These are phyloP conservation scores for Paradendryphiella salina DNA, from an alignment of 2,329 filamentous ascomycete genomes.

Conservation along the genomic window DNA sequence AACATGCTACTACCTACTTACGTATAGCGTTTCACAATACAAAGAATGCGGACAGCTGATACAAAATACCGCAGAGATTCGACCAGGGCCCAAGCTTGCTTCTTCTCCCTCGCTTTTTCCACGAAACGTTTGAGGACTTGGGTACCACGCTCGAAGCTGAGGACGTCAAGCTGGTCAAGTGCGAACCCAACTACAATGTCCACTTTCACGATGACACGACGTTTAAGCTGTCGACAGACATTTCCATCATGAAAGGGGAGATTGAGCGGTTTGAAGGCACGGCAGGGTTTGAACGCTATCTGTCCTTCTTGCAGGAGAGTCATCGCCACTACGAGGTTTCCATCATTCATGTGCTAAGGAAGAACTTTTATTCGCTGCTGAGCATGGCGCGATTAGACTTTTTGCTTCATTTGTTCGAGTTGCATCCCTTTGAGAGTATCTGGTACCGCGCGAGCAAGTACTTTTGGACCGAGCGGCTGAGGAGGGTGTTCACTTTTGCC, in stretches of 20 bases:
- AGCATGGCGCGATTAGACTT: slow-evolving; percentile 64
- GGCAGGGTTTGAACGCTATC: slow-evolving; percentile 70
- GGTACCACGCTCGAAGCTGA: slow-evolving; percentile 67
- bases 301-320: slow-evolving; percentile 67
- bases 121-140: slow-evolving; percentile 69
- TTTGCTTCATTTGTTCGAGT: slow-evolving; percentile 58
- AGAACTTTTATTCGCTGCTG: slow-evolving; percentile 66
- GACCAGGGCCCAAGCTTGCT: slow-evolving; percentile 77
- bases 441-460: slow-evolving; percentile 67
- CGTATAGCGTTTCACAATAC: too few relatives aligned
- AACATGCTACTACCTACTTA: too few relatives aligned
- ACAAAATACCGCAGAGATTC: slow-evolving; percentile 56
- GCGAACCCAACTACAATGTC: slow-evolving; percentile 74
- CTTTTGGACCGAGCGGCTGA: slow-evolving; percentile 69
- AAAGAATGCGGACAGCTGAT: not conserved
- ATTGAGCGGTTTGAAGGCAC: slow-evolving; percentile 74
- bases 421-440: slow-evolving; percentile 74
- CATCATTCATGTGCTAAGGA: slow-evolving; percentile 65
- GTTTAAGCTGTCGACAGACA: slow-evolving; percentile 68
- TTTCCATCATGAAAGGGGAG: slow-evolving; percentile 70
- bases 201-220: slow-evolving; percentile 70
- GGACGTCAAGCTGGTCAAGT: slow-evolving; percentile 69
- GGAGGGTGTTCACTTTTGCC: slow-evolving; percentile 74
- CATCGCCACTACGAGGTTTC: slow-evolving; percentile 72
- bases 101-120: slow-evolving; percentile 71